Conservation (phyloP, 2,329 filamentous ascomycete species). For the Fusarium mexicanum region DNA sequence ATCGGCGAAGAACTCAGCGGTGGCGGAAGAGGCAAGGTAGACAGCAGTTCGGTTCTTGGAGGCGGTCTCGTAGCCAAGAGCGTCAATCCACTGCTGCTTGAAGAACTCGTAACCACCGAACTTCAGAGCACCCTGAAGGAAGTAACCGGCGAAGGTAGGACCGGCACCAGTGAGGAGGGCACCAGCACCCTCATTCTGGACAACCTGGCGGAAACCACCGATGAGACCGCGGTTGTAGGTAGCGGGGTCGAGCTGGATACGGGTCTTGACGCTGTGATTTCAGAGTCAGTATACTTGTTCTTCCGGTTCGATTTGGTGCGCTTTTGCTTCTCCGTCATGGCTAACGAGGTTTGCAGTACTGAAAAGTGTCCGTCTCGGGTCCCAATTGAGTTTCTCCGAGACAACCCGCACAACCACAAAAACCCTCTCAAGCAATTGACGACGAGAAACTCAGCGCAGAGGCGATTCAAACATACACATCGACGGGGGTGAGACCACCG, state of each 20-base stretch:
- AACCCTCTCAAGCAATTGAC: constrained; percentile 35
- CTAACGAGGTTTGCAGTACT: not conserved
- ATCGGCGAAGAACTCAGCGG: constrained; percentile 76
- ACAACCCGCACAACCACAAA: not conserved
- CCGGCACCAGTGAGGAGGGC: constrained; percentile 87
- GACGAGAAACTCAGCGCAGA: not conserved
- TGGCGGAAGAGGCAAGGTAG: constrained; percentile 77
- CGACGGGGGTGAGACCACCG: constrained; percentile 95
- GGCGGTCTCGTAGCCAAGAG: constrained; percentile 80
- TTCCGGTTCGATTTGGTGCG: not conserved
- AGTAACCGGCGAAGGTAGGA: constrained; percentile 89
- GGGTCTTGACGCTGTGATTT: constrained; percentile 83
- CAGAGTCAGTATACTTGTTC: constrained; percentile 25
- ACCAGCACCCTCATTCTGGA: constrained; percentile 84
- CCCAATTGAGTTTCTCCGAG: not conserved
- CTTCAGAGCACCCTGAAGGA: constrained; percentile 93
- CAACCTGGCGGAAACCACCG: constrained; percentile 86
- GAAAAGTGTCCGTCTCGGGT: constrained; percentile 8
- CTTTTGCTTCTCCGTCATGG: not conserved
- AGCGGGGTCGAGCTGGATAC: constrained; percentile 89
- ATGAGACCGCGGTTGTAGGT: constrained; percentile 91
- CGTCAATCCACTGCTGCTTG: constrained; percentile 90
- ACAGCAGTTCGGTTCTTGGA: constrained; percentile 82
- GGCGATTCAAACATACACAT: constrained; percentile 81
- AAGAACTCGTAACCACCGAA: constrained; percentile 97